Percentiles rank a stretch among this genome's conserved stretches.
Evolutionary conservation across 139 green algal genomes (phyloP).

Genomic region (Chlorella sorokiniana): DNA sequence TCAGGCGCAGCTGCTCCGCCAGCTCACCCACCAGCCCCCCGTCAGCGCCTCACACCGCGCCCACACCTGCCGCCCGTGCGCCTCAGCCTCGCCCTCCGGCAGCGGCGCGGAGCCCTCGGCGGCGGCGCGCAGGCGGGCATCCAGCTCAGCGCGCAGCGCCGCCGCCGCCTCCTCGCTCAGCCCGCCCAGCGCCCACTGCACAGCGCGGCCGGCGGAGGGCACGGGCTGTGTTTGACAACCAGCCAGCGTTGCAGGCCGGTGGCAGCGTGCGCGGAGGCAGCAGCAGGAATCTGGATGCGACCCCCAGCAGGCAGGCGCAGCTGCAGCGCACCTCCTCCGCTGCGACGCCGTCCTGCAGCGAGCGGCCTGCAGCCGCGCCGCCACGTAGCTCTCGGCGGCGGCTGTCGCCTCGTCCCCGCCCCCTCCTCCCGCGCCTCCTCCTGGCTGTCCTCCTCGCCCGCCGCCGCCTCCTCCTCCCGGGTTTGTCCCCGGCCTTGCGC

Average conservation of each 20-base stretch:
- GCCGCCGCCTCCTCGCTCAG: conserved; percentile 36
- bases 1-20: conserved; percentile 94
- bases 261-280: not conserved
- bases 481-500: conserved; percentile 30
- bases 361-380: conserved; percentile 31
- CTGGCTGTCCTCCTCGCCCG: conserved; percentile 7
- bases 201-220: not conserved
- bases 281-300: not conserved
- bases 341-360: conserved; percentile 31
- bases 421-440: conserved; percentile 39
- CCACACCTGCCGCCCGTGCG: conserved; percentile 72
- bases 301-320: not conserved
- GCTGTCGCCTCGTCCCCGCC: conserved; percentile 31
- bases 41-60: conserved; percentile 83
- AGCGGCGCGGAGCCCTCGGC: conserved; percentile 21
- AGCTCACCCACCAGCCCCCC: conserved; percentile 78
- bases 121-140: conserved; percentile 50
- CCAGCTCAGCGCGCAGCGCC: conserved; percentile 62
- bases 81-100: conserved; percentile 27
- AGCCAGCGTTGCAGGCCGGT: not conserved
- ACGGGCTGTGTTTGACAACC: not conserved
- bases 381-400: conserved; percentile 26
- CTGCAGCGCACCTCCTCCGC: not conserved
- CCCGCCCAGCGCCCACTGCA: conserved; percentile 19
- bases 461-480: conserved; percentile 19